Evolutionary conservation across 2,329 filamentous ascomycete genomes (phyloP).

Genomic region (Xylaria sp.): DNA sequence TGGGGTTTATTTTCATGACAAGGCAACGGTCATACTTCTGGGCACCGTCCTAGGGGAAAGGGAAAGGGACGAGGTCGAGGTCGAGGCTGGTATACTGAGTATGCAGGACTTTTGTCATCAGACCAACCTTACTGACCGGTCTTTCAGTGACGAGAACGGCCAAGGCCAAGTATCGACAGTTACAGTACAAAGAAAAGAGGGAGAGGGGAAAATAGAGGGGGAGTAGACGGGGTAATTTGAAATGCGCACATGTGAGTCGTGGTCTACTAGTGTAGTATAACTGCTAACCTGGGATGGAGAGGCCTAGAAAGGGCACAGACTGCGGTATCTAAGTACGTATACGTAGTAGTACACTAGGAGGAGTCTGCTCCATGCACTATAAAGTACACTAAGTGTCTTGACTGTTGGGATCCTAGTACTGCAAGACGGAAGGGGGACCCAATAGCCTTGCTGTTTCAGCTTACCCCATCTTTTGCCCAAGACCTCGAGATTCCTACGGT

Average conservation of each 20-base stretch:
- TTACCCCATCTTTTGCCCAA: constrained; percentile 30
- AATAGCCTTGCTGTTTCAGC: constrained; percentile 18
- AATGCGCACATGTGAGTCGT: constrained; percentile 25
- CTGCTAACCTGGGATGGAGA: not conserved
- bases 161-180: not conserved
- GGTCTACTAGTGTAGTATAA: not conserved
- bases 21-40: not conserved
- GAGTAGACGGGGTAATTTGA: constrained; percentile 13
- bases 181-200: not conserved
- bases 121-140: not conserved
- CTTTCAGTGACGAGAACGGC: constrained; percentile 5
- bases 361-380: not conserved
- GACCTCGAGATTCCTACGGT: not conserved
- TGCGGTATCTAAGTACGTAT: no score
- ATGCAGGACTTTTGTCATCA: not conserved
- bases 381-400: not conserved
- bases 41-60: not conserved
- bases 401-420: constrained; percentile 16
- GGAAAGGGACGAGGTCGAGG: not conserved
- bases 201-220: not conserved
- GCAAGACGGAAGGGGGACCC: constrained; percentile 11
- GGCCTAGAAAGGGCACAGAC: not conserved
- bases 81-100: not conserved
- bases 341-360: no score
- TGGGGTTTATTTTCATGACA: not conserved